Conservation (phyloP, 169 alveolate species). For the Plasmodium reichenowi region DNA sequence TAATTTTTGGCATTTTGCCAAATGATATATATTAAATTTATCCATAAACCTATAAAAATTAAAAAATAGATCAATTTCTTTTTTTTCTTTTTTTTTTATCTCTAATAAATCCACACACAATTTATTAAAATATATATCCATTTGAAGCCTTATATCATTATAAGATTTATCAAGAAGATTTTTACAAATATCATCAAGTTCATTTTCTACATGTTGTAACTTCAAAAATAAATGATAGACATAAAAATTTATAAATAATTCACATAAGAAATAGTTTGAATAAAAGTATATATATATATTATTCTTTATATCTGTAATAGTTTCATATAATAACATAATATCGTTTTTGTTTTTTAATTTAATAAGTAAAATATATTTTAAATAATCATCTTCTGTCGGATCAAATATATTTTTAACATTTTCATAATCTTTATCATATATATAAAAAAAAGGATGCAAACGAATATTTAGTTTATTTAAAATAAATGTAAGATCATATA, state of each 20-base stretch:
- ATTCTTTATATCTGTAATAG: slow-evolving; percentile 20
- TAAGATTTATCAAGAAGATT: slow-evolving; percentile 1
- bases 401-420: slow-evolving; percentile 11
- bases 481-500: slow-evolving; percentile 33
- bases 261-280: background rate
- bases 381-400: slow-evolving; percentile 4
- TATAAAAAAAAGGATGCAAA: slow-evolving; percentile 22
- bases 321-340: background rate
- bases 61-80: slow-evolving; percentile 13
- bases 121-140: slow-evolving; percentile 19
- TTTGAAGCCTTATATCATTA: background rate
- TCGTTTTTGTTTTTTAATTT: background rate
- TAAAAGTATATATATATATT: slow-evolving; percentile 24
- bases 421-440: slow-evolving; percentile 8
- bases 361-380: background rate
- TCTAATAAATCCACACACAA: slow-evolving; percentile 4
- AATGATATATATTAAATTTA: slow-evolving; percentile 18
- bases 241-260: slow-evolving; percentile 11
- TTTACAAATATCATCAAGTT: background rate
- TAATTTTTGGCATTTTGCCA: background rate
- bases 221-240: slow-evolving; percentile 4
- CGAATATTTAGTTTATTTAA: slow-evolving; percentile 9
- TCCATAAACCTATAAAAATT: slow-evolving; percentile 22
- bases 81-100: slow-evolving; percentile 11
- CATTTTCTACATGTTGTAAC: background rate